Conservation (phyloP, 768 basidiomycete genomes). For the Mycena epipterygia region DNA sequence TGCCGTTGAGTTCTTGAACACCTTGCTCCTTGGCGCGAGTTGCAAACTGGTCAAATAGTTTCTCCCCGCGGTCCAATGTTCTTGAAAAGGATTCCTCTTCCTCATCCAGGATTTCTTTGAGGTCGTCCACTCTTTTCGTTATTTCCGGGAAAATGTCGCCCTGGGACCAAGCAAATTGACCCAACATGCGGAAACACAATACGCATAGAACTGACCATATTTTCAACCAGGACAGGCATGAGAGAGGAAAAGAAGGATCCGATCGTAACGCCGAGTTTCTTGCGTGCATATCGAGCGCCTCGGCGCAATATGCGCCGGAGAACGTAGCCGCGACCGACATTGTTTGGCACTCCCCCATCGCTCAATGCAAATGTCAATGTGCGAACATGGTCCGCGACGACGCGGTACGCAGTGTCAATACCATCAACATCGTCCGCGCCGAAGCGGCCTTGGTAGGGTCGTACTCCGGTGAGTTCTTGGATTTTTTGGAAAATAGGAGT, state of each 20-base stretch:
- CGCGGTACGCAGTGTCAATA: slow-evolving; percentile 97
- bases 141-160: slow-evolving; percentile 94
- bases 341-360: slow-evolving; percentile 97
- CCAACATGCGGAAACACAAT: slow-evolving; percentile 12
- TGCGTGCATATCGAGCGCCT: slow-evolving; percentile 95
- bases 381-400: slow-evolving; percentile 96
- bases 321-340: slow-evolving; percentile 98
- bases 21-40: slow-evolving; percentile 73
- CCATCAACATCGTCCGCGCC: slow-evolving; percentile 96
- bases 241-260: slow-evolving; percentile 96
- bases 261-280: slow-evolving; percentile 93
- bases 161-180: slow-evolving; percentile 52
- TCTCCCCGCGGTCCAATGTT: slow-evolving; percentile 97
- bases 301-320: slow-evolving; percentile 92
- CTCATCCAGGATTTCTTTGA: slow-evolving; percentile 96
- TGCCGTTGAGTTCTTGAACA: slow-evolving; percentile 79
- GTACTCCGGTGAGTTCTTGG: slow-evolving; percentile 89
- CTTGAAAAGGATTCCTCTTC: slow-evolving; percentile 98
- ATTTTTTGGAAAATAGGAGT: slow-evolving; percentile 89
- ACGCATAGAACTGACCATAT: slow-evolving; percentile 69
- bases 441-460: slow-evolving; percentile 91
- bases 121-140: slow-evolving; percentile 81
- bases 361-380: slow-evolving; percentile 96
- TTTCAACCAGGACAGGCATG: slow-evolving; percentile 89
- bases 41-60: slow-evolving; percentile 92